phyloP scores from a whole-genome alignment of 805 yeast genomes.

The Kluyveromyces wickerhamii region DNA sequence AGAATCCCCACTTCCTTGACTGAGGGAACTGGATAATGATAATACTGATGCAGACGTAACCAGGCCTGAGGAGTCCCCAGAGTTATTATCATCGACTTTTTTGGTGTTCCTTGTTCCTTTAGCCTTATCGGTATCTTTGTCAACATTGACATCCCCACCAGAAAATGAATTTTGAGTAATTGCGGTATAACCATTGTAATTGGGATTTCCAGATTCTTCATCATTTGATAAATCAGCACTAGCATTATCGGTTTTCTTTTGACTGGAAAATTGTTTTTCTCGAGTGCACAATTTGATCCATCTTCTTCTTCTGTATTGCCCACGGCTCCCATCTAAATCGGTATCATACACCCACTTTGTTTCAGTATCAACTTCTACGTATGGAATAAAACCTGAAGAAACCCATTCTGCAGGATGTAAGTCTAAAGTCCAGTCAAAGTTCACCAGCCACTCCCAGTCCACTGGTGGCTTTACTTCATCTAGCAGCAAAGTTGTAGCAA shows the following conservation, averaged over 20 bases:
- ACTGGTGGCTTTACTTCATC: constrained; percentile 46
- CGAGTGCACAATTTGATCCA: constrained; percentile 45
- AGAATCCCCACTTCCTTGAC: not conserved
- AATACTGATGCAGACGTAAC: constrained; percentile 5
- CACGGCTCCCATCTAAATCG: constrained; percentile 25
- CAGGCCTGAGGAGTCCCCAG: not conserved
- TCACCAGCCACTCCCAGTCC: constrained; percentile 45
- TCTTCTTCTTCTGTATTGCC: constrained; percentile 51
- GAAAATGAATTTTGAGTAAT: constrained; percentile 2
- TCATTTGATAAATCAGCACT: not conserved
- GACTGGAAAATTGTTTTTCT: constrained; percentile 9
- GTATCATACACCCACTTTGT: constrained; percentile 84
- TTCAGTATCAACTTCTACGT: constrained; percentile 57
- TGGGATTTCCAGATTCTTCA: not conserved
- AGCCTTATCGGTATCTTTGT: not conserved
- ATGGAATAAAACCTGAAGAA: constrained; percentile 39
- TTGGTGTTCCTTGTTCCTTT: constrained; percentile 1
- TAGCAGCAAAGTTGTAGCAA: constrained; percentile 13
- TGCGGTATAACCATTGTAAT: constrained; percentile 3
- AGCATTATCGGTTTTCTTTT: not conserved
- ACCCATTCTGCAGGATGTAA: constrained; percentile 61
- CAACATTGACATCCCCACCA: not conserved
- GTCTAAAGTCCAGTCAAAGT: constrained; percentile 57
- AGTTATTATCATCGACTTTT: not conserved
- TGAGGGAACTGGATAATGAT: constrained; percentile 5